Conservation (phyloP, 768 basidiomycete genomes). For the Coprinopsis sp. region DNA sequence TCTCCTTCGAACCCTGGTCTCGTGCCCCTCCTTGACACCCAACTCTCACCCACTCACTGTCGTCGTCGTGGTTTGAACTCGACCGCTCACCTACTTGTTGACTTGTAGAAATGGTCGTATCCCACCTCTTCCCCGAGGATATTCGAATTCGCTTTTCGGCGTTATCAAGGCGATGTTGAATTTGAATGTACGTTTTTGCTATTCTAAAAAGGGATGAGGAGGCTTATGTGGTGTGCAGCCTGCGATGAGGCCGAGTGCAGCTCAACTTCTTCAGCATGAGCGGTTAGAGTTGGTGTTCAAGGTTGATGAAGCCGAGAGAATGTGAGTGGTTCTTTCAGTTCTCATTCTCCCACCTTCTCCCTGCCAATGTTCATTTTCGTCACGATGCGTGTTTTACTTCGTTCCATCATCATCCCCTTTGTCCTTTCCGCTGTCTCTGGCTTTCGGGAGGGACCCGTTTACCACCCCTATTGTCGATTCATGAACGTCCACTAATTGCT, state of each 20-base stretch:
- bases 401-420: too few species aligned
- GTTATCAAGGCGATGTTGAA: constrained; percentile 86
- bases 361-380: too few species aligned
- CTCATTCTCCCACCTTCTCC: neutral
- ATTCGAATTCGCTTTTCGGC: constrained; percentile 65
- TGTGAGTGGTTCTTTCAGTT: constrained; percentile 46
- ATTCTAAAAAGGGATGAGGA: too few species aligned
- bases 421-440: too few species aligned
- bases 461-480: too few species aligned
- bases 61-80: too few species aligned
- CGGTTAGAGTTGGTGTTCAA: constrained; percentile 66
- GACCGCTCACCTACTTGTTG: neutral
- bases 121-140: constrained; percentile 81
- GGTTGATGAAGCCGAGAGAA: constrained; percentile 72
- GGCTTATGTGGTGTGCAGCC: constrained; percentile 49
- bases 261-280: constrained; percentile 78
- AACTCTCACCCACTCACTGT: too few species aligned
- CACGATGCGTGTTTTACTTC: too few species aligned
- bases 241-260: constrained; percentile 80
- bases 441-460: too few species aligned
- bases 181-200: constrained; percentile 60
- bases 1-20: too few species aligned
- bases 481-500: neutral
- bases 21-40: too few species aligned
- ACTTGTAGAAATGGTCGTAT: constrained; percentile 81